Base-by-base conservation (phyloP, 768 basidiomycete genomes). In the Serendipita sp. region DNA sequence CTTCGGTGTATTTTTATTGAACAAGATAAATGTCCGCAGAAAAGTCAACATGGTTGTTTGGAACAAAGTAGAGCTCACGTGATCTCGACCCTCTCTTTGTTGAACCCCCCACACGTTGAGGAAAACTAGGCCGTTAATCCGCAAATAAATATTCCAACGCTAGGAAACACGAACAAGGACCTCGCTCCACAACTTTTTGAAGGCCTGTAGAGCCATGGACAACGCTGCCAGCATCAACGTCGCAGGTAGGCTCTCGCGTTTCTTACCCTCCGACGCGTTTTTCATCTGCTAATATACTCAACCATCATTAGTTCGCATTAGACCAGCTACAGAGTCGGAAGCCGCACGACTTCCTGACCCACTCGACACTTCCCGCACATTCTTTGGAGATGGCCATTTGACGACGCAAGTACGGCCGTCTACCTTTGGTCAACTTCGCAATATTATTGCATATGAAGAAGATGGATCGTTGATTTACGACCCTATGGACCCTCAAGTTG, bases 401-500 rank as follows among this genome's bases (percentile, higher is more conserved):
- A 86, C 89, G 8, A 80, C 86, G 2, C 84, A 15, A 65, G 68
- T 30, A 81, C 78, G 71, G 67, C 76, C 44, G 76, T 81, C 37
- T 8, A 77, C 81, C 68, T 77, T 81, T 11, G 76, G 84, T n/a
- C 76, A 79, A 44, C 79, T 89, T 68, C 83, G 86, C 64, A 83
- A 89, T 68, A 83, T 92, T 68, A 83, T 92, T 64, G 90, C 94
- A 74, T 84, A 94, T 62, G 82, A 95, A 67, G 95, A 98, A 75
- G 90, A 95, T 77, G 85, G 93, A 64, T 91, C 95, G 70, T 80
- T 98, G 66, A 92, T 91, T 13, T 99, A 98, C 71, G 96, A 99
- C 74, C 93, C 94, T 41, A 88, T 91, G 66, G 92, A 96, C 75
- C 86, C 86, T 73, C 89, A 94, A 76, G 82, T 78, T 67, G 81